Base-by-base conservation (phyloP, 345 rosid species). In the Isatis tinctoria region DNA sequence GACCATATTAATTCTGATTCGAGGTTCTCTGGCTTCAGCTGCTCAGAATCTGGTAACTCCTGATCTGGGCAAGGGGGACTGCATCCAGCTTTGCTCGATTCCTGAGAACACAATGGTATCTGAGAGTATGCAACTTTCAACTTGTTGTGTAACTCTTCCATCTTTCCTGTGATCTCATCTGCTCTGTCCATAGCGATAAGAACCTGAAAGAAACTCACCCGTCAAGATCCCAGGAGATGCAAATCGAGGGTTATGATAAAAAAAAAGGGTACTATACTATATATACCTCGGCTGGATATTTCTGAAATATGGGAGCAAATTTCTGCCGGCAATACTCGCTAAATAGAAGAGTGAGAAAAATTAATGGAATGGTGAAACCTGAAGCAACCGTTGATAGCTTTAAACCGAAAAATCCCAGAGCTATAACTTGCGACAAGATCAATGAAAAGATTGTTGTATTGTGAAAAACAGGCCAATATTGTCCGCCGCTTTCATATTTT, bases 371-470 rank as follows among this genome's bases (percentile, higher is more conserved):
- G 60, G 92, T 88, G 83, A 88, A 90, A 53, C 90, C 86, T 0
- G 93, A 82, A 41, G 93, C 96, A 26, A 90, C 76, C 18, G 96
- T 82, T 52, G 94, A 88, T 30, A 45, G 54, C 74, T 92, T 95
- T 45, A 89, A 60, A 51, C 97, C 94, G 60, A 95, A 95, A 67
- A 95, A 88, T 16, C 94, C 97, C 40, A 95, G 79, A 30, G 97
- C 97, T 67, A 87, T 95, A 32, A 88, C 56, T 81, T 95, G 99
- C 0, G 87, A 84, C 83, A 95, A 81, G 70, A 92, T 87, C 77
- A 92, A 77, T 10, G 98, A 88, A 81, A 90, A 89, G 82, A 95
- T 85, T 47, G 88, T 86, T n/a, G 97, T 83, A 80, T 84, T 95
- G 80, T 95, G 97, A 44, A 81, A 85, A 26, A 93, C 59, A 39